Conservation (phyloP, 495 filamentous ascomycete species). For the Parmelia sp. region DNA sequence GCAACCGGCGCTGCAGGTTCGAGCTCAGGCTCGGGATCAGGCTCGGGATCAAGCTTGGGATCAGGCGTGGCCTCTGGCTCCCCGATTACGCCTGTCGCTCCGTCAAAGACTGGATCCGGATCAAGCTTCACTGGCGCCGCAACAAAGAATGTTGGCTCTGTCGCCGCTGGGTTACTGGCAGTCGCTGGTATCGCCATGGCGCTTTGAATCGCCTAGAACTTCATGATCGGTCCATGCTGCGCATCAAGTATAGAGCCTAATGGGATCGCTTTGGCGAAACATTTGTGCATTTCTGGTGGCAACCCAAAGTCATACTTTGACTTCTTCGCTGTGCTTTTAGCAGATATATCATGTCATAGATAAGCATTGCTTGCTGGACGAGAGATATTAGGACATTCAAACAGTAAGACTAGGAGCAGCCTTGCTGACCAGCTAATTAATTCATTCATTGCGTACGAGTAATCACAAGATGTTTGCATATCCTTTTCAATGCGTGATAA, state of each 20-base stretch:
- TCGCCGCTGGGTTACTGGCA: constrained; percentile 24
- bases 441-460: background rate
- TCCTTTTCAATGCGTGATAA: background rate
- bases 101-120: constrained; percentile 20
- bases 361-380: constrained; percentile 1
- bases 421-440: constrained; percentile 13
- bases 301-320: constrained; percentile 2
- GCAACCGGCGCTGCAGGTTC: constrained; percentile 17
- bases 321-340: constrained; percentile 8
- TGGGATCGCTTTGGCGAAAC: constrained; percentile 6
- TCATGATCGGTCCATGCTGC: constrained; percentile 25
- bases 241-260: constrained; percentile 12
- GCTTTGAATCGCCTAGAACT: constrained; percentile 11
- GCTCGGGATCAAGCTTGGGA: constrained; percentile 12
- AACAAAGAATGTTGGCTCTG: constrained; percentile 26
- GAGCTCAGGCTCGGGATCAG: constrained; percentile 10
- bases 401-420: constrained; percentile 4
- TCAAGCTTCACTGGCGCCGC: constrained; percentile 23
- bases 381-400: constrained; percentile 10
- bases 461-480: background rate
- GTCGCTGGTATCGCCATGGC: constrained; percentile 24
- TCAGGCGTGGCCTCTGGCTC: constrained; percentile 23
- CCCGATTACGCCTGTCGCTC: constrained; percentile 21
- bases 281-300: constrained; percentile 11
- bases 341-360: constrained; percentile 12